A percentile compares a stretch with the other conserved stretches of the same genome.
Conservation (phyloP, 2,329 filamentous ascomycete genomes). For the Penicillium italicum region DNA sequence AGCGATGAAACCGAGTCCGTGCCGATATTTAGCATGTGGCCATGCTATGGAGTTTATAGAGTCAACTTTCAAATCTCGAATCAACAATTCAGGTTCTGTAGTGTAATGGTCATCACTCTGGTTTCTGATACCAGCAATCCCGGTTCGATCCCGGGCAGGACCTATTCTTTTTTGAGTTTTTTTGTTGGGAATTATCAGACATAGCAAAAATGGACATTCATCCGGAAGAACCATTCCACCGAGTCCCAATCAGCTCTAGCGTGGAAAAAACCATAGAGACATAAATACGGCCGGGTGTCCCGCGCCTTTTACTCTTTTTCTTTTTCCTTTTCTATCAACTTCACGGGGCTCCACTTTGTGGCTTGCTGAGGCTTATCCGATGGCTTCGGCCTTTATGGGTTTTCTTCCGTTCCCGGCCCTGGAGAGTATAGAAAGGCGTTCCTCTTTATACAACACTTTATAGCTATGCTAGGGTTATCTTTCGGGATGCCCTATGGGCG, state of each 20-base stretch:
- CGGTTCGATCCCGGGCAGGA: slow-evolving; percentile 12
- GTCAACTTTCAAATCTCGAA: background rate
- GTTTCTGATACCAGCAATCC: slow-evolving; percentile 5
- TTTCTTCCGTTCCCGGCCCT: slow-evolving; percentile 23
- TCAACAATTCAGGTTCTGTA: background rate
- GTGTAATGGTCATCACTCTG: slow-evolving; percentile 1
- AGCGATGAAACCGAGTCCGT: background rate
- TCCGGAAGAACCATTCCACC: background rate
- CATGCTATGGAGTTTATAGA: background rate
- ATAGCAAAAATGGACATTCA: too few species aligned
- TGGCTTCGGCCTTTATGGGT: slow-evolving; percentile 17
- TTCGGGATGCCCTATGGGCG: background rate
- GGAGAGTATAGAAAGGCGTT: slow-evolving; percentile 19
- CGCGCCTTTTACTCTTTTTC: background rate
- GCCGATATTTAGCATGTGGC: background rate
- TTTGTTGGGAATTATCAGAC: too few species aligned
- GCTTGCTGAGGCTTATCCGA: slow-evolving; percentile 21
- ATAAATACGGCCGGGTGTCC: slow-evolving; percentile 2
- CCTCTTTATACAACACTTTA: slow-evolving; percentile 16
- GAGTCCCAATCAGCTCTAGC: slow-evolving; percentile 9
- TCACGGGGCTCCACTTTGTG: slow-evolving; percentile 22
- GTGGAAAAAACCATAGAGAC: background rate
- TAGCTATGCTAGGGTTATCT: slow-evolving; percentile 10
- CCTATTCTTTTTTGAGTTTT: background rate
- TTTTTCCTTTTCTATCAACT: slow-evolving; percentile 14